Conservation (phyloP, 2,329 filamentous ascomycete genomes). For the Phialemoniopsis sp. region DNA sequence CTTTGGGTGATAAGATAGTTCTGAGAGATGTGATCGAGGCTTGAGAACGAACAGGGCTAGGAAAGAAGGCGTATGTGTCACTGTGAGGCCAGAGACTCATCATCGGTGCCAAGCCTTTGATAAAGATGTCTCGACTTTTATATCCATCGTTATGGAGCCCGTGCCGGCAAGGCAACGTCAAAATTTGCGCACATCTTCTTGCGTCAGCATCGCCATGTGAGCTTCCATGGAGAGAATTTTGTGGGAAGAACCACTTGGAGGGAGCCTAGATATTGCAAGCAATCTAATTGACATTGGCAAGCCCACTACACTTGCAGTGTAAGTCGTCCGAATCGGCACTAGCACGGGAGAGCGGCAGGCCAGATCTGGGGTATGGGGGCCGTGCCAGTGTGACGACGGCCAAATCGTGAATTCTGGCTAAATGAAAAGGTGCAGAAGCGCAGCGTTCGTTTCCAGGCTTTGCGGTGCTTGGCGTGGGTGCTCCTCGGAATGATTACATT, state of each 20-base stretch:
- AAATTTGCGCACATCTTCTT: background rate
- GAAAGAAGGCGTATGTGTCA: background rate
- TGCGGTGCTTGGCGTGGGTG: no score
- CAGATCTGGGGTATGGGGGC: no score
- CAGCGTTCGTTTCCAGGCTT: no score
- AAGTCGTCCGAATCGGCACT: conserved; percentile 2
- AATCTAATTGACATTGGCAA: conserved; percentile 3
- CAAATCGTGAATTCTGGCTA: no score
- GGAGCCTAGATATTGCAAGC: conserved; percentile 5
- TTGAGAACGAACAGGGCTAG: background rate
- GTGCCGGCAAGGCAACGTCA: background rate
- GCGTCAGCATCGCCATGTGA: background rate
- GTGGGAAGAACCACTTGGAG: conserved; percentile 1
- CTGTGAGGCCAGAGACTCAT: background rate
- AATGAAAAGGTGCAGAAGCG: no score
- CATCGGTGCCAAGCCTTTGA: background rate
- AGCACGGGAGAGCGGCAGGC: background rate
- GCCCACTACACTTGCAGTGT: conserved; percentile 2
- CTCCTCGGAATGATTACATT: no score
- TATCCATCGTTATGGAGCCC: background rate
- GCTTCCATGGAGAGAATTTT: background rate
- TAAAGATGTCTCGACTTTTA: background rate
- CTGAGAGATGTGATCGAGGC: no score
- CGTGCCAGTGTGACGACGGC: no score
- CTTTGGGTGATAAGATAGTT: background rate